phyloP scores from a whole-genome alignment of 495 filamentous ascomycete genomes.

The Hapsidospora chrysogenum region DNA sequence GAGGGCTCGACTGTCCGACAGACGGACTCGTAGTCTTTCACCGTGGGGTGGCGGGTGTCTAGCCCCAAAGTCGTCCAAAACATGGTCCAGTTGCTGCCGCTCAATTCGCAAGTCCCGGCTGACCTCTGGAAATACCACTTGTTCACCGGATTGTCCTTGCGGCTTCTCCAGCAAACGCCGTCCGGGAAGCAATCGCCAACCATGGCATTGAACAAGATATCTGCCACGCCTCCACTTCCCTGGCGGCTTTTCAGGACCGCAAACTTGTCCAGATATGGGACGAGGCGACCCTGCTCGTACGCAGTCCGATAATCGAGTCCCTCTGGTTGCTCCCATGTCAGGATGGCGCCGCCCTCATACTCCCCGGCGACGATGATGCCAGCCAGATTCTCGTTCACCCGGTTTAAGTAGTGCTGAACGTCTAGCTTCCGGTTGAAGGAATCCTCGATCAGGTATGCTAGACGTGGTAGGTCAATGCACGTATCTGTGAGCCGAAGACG shows the following conservation, averaged over 20 bases:
- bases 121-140: constrained; percentile 95
- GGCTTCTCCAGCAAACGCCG: constrained; percentile 67
- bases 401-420: constrained; percentile 59
- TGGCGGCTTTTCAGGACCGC: constrained; percentile 79
- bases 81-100: constrained; percentile 77
- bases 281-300: constrained; percentile 37
- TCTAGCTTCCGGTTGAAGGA: constrained; percentile 81
- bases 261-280: constrained; percentile 97
- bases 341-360: constrained; percentile 87
- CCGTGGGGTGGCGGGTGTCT: constrained; percentile 31
- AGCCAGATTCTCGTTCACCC: constrained; percentile 62
- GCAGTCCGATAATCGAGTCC: constrained; percentile 35
- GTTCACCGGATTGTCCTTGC: constrained; percentile 71
- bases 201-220: constrained; percentile 93
- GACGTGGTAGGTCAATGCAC: constrained; percentile 61
- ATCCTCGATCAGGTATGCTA: constrained; percentile 82
- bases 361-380: constrained; percentile 89
- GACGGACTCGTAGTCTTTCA: constrained; percentile 67
- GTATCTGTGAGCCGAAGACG: constrained; percentile 55
- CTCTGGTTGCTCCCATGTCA: constrained; percentile 83
- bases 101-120: constrained; percentile 63
- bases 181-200: constrained; percentile 69
- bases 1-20: constrained; percentile 66
- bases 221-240: constrained; percentile 81
- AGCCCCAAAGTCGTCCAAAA: constrained; percentile 78